These are phyloP conservation scores for Blastobotrys elegans DNA, from an alignment of 1,139 yeast species.

Conservation along the genomic window DNA sequence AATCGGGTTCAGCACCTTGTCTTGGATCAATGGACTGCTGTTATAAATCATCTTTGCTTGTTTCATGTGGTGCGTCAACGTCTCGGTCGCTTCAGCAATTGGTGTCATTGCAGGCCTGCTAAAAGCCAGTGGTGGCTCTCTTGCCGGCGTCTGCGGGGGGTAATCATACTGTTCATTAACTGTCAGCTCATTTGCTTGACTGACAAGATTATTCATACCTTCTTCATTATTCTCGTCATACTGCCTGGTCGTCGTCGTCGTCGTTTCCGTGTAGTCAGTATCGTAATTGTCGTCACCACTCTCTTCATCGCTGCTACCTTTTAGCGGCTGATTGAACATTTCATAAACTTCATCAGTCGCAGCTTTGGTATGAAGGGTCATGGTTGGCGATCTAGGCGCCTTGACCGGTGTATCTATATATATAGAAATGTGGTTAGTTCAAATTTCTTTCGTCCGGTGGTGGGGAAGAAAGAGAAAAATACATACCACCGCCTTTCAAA, in stretches of 20 bases:
- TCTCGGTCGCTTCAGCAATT: slow-evolving; percentile 33
- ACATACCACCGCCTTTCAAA: slow-evolving; percentile 22
- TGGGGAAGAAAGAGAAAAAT: neutral
- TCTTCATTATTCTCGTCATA: slow-evolving; percentile 1
- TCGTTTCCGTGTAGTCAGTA: slow-evolving; percentile 11
- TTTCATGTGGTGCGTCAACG: slow-evolving; percentile 11
- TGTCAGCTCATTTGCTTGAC: slow-evolving; percentile 16
- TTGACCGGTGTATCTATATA: slow-evolving; percentile 15
- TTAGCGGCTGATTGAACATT: slow-evolving; percentile 68
- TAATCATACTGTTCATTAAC: slow-evolving; percentile 17
- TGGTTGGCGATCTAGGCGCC: slow-evolving; percentile 51
- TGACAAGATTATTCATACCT: slow-evolving; percentile 18
- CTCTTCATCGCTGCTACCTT: slow-evolving; percentile 22
- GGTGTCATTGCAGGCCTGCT: slow-evolving; percentile 31
- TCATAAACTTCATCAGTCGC: slow-evolving; percentile 71
- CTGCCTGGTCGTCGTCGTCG: slow-evolving; percentile 1
- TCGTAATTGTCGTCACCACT: slow-evolving; percentile 9
- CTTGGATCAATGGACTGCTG: slow-evolving; percentile 10
- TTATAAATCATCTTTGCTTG: slow-evolving; percentile 4
- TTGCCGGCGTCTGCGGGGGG: slow-evolving; percentile 11
- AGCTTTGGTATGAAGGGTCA: slow-evolving; percentile 69
- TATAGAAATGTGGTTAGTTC: neutral
- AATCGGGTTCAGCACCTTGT: slow-evolving; percentile 29
- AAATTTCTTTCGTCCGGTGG: neutral
- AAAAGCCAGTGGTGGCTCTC: slow-evolving; percentile 9